Evolutionary conservation across 371 early-diverging fungal species (phyloP).

Genomic region (Zopfochytrium polystomum): DNA sequence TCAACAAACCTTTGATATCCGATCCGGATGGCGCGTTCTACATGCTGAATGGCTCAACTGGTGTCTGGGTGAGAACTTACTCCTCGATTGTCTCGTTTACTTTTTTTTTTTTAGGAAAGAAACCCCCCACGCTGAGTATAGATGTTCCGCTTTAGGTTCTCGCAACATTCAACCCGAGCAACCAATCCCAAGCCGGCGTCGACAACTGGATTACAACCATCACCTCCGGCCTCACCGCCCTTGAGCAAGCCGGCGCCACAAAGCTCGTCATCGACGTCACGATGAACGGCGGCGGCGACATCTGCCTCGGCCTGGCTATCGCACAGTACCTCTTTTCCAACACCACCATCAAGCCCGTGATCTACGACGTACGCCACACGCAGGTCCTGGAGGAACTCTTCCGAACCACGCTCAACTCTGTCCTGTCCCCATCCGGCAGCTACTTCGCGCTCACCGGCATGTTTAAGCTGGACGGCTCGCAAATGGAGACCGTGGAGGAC

Average conservation of each 20-base stretch:
- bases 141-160: constrained; percentile 7
- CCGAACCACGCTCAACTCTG: background rate
- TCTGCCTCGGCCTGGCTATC: constrained; percentile 10
- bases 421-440: too few species aligned
- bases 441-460: background rate
- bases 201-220: constrained; percentile 1
- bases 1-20: too few species aligned
- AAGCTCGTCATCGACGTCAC: constrained; percentile 32
- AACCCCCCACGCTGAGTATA: background rate
- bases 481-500: background rate
- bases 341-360: constrained; percentile 2
- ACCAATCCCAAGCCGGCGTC: constrained; percentile 3
- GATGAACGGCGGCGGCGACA: constrained; percentile 33
- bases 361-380: constrained; percentile 17
- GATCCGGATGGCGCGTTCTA: background rate
- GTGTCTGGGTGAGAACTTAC: constrained; percentile 16
- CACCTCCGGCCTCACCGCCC: constrained; percentile 16
- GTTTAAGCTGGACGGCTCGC: background rate
- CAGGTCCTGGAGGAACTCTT: background rate
- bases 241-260: constrained; percentile 27
- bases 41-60: constrained; percentile 2
- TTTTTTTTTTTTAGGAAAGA: background rate
- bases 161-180: constrained; percentile 7
- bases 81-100: too few species aligned
- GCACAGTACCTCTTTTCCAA: constrained; percentile 3